phyloP scores from a whole-genome alignment of 805 yeast species.

The Lachancea dasiensis region DNA sequence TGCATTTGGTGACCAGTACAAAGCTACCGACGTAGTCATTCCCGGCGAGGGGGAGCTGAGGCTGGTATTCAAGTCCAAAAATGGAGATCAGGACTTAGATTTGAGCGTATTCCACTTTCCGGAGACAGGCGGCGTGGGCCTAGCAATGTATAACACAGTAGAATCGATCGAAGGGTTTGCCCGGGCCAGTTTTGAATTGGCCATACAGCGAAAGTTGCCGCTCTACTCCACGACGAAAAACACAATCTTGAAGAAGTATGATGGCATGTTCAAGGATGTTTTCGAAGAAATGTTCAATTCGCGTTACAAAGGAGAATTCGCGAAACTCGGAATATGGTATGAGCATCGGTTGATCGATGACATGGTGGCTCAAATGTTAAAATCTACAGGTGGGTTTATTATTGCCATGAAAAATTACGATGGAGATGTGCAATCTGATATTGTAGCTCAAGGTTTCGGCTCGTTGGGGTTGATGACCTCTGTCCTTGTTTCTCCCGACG shows the following conservation, averaged over 20 bases:
- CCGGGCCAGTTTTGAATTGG: conserved; percentile 84
- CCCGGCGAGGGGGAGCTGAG: conserved; percentile 76
- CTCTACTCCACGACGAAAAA: conserved; percentile 88
- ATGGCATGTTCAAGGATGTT: conserved; percentile 92
- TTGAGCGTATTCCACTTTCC: conserved; percentile 45
- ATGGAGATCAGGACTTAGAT: conserved; percentile 38
- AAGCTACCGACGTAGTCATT: conserved; percentile 79
- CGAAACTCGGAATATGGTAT: conserved; percentile 81
- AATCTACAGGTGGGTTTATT: conserved; percentile 89
- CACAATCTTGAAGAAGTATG: conserved; percentile 89
- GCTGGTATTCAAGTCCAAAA: conserved; percentile 65
- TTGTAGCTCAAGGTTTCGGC: conserved; percentile 97
- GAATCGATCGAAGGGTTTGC: conserved; percentile 89
- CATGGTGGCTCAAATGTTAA: conserved; percentile 98
- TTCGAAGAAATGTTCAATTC: conserved; percentile 74
- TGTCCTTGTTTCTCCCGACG: conserved; percentile 94
- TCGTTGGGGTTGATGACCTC: conserved; percentile 97
- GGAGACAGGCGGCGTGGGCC: conserved; percentile 63
- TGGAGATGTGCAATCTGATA: conserved; percentile 95
- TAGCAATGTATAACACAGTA: conserved; percentile 95
- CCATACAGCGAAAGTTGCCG: conserved; percentile 70
- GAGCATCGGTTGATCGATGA: conserved; percentile 96
- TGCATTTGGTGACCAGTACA: conserved; percentile 95
- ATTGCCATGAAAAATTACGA: conserved; percentile 97
- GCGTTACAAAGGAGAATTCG: conserved; percentile 66